These are phyloP conservation scores for Trametes cinnabarina DNA, from an alignment of 768 basidiomycete genomes.

Conservation along the genomic window DNA sequence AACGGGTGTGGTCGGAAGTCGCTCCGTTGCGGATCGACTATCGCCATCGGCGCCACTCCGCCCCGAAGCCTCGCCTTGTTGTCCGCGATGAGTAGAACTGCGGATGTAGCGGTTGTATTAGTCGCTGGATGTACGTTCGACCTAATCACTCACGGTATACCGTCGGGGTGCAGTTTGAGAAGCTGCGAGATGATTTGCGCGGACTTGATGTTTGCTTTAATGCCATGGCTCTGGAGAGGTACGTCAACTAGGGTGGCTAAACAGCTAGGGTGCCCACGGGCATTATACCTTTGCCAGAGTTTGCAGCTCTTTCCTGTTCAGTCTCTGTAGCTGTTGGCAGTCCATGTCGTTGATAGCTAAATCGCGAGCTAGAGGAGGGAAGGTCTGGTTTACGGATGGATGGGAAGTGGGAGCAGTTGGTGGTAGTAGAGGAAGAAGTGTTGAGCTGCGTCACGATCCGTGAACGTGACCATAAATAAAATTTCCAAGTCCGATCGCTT, in stretches of 20 bases:
- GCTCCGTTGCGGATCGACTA: too few relatives aligned
- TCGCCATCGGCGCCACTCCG: too few relatives aligned
- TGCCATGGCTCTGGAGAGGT: neutral
- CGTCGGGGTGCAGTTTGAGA: neutral
- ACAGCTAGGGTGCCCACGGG: neutral
- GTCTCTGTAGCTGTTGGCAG: neutral
- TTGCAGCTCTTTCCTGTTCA: neutral
- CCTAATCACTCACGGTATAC: neutral
- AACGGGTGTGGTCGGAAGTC: too few relatives aligned
- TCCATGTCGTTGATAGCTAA: neutral
- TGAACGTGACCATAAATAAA: too few relatives aligned
- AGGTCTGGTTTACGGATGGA: too few relatives aligned
- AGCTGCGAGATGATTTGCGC: slow-evolving; percentile 1
- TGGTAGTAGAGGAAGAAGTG: too few relatives aligned
- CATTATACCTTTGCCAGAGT: neutral
- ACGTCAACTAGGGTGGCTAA: neutral
- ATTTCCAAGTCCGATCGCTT: neutral
- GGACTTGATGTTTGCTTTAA: slow-evolving; percentile 5
- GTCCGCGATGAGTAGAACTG: neutral
- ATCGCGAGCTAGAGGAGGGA: too few relatives aligned
- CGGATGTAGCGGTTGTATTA: neutral
- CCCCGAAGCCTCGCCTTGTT: too few relatives aligned
- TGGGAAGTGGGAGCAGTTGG: too few relatives aligned
- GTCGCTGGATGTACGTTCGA: too few relatives aligned
- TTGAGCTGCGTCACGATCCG: neutral